Base-by-base conservation (phyloP, 2,329 filamentous ascomycete genomes). In the Exophiala mesophila region DNA sequence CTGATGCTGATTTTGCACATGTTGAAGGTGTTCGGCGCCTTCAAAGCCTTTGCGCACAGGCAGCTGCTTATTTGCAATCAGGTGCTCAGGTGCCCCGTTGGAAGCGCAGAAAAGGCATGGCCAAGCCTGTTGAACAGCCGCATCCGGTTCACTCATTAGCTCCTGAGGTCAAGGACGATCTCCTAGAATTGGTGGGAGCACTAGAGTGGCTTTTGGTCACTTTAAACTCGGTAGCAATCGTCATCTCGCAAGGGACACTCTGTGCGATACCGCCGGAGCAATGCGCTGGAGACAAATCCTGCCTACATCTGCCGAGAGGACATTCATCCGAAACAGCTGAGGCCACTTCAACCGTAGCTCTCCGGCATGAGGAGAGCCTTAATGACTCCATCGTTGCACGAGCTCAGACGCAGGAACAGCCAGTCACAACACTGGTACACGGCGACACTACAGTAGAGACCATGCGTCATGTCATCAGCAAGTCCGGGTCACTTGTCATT, bases 11-110 rank as follows among this genome's bases (percentile, higher is more conserved):
- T 5, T 40, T 15, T 20, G 37, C 37, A 2, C 16, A 36, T 12
- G 36, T 15, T n/a, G 28, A 40, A 18, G 37, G 37, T 12, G 15
- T 37, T n/a, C 19, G 24, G 5, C 37, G 28, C 7, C 37, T 40
- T 17, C 16, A 20, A 2, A 30, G 10, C 15, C 28, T 40, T n/a
- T 40, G 37, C 15, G 8, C 24, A n/a, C 4, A 19, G 28, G 24
- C 28, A 2, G 13, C 13, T 12, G 31, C 13, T 3, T 34, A 34
- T 17, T 3, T 5, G 12, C 3, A 34, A 34, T 15, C 10, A 16
- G 18, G 13, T 16, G 16, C n/a, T 34, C 18, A 12, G 3, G 18
- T 12, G n/a, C 18, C 31, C 18, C n/a, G 13, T 16, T 13, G 15
- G 13, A 16, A 34, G n/a, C 13, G 31, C 12, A 12, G 31, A n/a